These are phyloP conservation scores for Thuja plicata DNA, from an alignment of 83 land plant species.

Conservation along the genomic window DNA sequence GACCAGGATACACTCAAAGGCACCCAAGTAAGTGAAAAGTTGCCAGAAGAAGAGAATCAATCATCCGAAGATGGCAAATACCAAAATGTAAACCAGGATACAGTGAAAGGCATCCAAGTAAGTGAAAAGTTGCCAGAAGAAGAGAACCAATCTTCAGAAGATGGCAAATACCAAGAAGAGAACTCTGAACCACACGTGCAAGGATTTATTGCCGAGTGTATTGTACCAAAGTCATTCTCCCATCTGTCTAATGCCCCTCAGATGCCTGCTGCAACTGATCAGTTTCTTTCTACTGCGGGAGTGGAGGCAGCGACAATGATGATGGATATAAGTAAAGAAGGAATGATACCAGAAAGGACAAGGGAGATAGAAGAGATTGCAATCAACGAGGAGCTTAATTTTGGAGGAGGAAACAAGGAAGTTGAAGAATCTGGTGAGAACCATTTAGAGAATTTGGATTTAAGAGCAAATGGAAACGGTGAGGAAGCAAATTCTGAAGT, in stretches of 20 bases:
- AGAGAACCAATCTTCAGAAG: background rate
- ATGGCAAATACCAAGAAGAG: background rate
- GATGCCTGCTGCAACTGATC: background rate
- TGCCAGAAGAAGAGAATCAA: background rate
- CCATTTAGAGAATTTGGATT: background rate
- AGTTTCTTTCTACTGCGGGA: background rate
- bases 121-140: background rate
- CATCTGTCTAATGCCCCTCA: background rate
- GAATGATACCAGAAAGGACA: background rate
- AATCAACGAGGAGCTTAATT: background rate
- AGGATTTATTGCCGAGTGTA: background rate
- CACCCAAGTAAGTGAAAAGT: background rate
- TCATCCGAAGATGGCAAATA: background rate
- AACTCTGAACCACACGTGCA: background rate
- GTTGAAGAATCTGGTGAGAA: constrained; percentile 6
- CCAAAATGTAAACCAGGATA: constrained; percentile 1
- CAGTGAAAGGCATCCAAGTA: background rate
- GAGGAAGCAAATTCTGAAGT: background rate
- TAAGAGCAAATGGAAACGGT: background rate
- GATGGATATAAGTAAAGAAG: background rate
- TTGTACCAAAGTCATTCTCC: background rate
- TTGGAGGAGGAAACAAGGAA: background rate
- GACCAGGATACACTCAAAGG: background rate
- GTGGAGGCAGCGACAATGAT: background rate
- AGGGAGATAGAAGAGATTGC: background rate